Evolutionary conservation across 75 land plant species (phyloP).

Genomic region (Sequoia sempervirens): DNA sequence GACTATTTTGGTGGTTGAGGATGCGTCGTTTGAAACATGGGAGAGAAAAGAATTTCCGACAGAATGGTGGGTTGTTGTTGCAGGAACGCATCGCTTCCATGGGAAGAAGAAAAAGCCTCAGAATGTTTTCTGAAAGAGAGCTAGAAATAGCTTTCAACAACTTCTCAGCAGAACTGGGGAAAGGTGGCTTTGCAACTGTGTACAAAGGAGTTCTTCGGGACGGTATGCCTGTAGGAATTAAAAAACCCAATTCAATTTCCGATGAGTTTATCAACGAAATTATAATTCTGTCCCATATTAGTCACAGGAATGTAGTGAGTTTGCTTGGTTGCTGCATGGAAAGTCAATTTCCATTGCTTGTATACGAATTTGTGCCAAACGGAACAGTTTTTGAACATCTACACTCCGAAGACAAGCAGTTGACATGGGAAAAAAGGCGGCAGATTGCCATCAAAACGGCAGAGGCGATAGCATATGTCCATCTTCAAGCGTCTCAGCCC

Average conservation of each 20-base stretch:
- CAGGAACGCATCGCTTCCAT: not conserved
- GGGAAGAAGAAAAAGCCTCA: conserved; percentile 10
- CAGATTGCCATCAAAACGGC: no score
- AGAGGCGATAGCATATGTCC: no score
- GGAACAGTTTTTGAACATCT: no score
- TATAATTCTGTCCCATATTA: conserved; percentile 43
- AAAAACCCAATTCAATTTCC: conserved; percentile 35
- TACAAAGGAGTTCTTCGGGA: conserved; percentile 47
- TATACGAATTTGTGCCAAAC: conserved; percentile 63
- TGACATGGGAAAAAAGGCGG: no score
- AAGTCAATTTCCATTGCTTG: conserved; percentile 36
- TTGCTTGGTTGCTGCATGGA: conserved; percentile 50
- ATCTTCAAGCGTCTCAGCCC: no score
- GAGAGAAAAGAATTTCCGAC: no score
- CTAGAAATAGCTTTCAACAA: conserved; percentile 32
- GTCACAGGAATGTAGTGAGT: conserved; percentile 64
- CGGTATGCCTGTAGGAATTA: conserved; percentile 60
- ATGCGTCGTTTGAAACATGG: no score
- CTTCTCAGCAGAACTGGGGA: conserved; percentile 47
- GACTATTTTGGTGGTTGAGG: no score
- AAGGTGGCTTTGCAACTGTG: conserved; percentile 65
- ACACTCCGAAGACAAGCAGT: no score
- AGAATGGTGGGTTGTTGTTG: no score
- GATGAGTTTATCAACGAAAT: conserved; percentile 56
- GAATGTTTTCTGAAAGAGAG: conserved; percentile 33